Percentiles rank a stretch among this genome's conserved stretches.
These are phyloP conservation scores for Macroventuria anomochaeta DNA, from an alignment of 2,329 filamentous ascomycete genomes.

Conservation along the genomic window DNA sequence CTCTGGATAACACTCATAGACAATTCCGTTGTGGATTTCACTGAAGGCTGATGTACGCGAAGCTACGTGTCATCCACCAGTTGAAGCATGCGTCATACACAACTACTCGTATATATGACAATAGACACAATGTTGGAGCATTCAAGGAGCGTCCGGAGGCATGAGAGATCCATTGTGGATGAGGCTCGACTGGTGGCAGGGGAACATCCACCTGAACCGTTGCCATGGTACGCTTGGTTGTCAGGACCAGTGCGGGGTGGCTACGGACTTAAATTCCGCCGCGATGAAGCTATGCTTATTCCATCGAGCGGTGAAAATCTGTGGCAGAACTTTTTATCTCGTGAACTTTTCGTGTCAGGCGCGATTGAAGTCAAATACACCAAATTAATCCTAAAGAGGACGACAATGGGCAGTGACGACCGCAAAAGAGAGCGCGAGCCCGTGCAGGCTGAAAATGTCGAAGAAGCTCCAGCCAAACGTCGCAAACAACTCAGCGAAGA, in stretches of 20 bases:
- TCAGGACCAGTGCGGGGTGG: slow-evolving; percentile 15
- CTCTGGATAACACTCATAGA: background rate
- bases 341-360: slow-evolving; percentile 11
- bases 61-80: slow-evolving; percentile 5
- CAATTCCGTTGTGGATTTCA: background rate
- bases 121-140: too few relatives aligned
- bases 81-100: too few relatives aligned
- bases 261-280: slow-evolving; percentile 3
- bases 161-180: background rate
- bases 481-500: slow-evolving; percentile 49
- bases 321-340: slow-evolving; percentile 13
- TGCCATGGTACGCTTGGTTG: slow-evolving; percentile 18
- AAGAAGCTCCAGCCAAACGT: slow-evolving; percentile 38
- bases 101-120: too few relatives aligned
- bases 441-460: slow-evolving; percentile 21
- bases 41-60: background rate
- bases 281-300: background rate
- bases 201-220: slow-evolving; percentile 13
- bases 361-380: background rate
- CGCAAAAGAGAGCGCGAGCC: slow-evolving; percentile 39
- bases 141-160: background rate
- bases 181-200: slow-evolving; percentile 4
- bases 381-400: background rate
- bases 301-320: background rate
- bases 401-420: slow-evolving; percentile 34